Conservation (phyloP, 495 filamentous ascomycete species). For the Penicillium dipodomyicola region DNA sequence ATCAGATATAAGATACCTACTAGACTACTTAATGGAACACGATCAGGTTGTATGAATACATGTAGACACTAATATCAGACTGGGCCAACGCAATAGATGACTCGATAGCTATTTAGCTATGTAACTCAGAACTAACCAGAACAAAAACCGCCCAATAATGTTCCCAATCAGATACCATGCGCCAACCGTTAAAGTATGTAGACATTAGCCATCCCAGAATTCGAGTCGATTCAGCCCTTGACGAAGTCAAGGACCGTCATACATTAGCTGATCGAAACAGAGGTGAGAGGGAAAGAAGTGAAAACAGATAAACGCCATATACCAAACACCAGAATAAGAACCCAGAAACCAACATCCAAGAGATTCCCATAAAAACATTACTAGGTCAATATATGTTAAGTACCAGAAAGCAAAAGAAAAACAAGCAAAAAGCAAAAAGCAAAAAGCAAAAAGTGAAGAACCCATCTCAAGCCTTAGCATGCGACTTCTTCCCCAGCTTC, state of each 20-base stretch:
- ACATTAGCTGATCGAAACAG: not conserved
- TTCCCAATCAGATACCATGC: not conserved
- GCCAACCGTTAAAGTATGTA: not conserved
- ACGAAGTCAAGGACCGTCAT: not conserved
- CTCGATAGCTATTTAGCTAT: not conserved
- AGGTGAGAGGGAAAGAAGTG: conserved; percentile 2
- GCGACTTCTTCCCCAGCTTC: conserved; percentile 32
- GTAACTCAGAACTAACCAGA: not conserved
- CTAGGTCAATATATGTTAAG: not conserved
- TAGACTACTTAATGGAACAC: no score
- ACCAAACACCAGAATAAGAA: not conserved
- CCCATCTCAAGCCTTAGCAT: conserved; percentile 25
- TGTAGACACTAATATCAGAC: not conserved
- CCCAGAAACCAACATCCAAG: not conserved
- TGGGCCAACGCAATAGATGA: not conserved
- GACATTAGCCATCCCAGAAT: conserved; percentile 1
- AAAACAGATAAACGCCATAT: conserved; percentile 5
- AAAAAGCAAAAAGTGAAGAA: conserved; percentile 9
- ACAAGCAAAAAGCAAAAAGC: conserved; percentile 7
- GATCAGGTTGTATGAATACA: not conserved
- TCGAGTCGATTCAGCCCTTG: not conserved
- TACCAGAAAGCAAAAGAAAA: not conserved
- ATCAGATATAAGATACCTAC: not conserved
- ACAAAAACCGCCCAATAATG: not conserved
- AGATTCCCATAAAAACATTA: conserved; percentile 11